Evolutionary conservation across 2,329 filamentous ascomycete species (phyloP).

Genomic region (Aspergillus thermomutatus): DNA sequence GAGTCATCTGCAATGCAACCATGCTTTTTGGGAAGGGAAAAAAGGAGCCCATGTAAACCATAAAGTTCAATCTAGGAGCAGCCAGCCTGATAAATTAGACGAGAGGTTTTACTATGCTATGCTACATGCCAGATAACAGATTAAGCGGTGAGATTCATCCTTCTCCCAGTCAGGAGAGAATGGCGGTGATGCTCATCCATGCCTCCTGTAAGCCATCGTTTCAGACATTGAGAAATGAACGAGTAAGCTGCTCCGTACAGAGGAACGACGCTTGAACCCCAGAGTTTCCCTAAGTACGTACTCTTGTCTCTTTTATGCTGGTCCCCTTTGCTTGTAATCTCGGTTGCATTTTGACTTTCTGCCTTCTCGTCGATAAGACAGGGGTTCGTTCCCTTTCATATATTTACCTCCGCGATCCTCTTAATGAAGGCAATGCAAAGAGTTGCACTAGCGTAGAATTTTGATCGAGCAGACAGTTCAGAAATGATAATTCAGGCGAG

Average conservation of each 20-base stretch:
- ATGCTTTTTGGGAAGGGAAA: neutral
- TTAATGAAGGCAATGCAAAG: neutral
- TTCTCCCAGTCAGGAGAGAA: constrained; percentile 4
- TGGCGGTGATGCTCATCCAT: constrained; percentile 16
- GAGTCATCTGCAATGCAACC: neutral
- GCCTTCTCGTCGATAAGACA: neutral
- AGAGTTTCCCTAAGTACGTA: constrained; percentile 2
- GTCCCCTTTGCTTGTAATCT: neutral
- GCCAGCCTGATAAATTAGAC: neutral
- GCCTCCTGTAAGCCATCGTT: constrained; percentile 13
- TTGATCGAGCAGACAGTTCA: neutral
- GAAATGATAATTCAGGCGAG: neutral
- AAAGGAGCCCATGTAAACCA: neutral
- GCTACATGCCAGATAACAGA: neutral
- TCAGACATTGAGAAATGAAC: constrained; percentile 14
- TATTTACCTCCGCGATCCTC: neutral
- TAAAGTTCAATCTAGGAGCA: neutral
- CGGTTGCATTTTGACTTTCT: neutral
- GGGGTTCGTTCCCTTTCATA: neutral
- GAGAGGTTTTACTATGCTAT: neutral
- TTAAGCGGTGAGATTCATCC: constrained; percentile 14
- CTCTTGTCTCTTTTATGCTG: constrained; percentile 1
- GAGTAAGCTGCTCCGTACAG: neutral
- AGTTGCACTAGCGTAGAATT: neutral
- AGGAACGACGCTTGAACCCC: constrained; percentile 2